Percentiles rank a stretch among this genome's conserved stretches.
Conservation (phyloP, 805 yeast genomes). For the Saccharomycopsis synnaedendra region DNA sequence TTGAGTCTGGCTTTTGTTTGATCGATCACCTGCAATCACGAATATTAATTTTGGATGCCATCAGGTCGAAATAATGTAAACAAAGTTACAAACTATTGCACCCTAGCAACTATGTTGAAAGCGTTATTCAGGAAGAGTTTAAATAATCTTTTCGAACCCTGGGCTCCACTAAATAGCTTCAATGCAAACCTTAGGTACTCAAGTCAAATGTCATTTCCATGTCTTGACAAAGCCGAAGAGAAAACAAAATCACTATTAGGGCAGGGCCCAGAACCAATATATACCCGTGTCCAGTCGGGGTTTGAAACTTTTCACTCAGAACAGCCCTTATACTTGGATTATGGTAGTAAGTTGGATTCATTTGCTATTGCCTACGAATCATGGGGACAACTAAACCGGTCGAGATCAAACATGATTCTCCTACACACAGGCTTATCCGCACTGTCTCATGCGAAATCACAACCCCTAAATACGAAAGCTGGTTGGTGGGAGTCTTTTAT, state of each 20-base stretch:
- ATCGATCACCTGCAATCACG: too few species aligned
- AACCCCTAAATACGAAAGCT: constrained; percentile 47
- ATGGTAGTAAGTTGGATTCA: constrained; percentile 67
- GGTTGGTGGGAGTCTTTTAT: constrained; percentile 98
- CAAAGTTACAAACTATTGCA: too few species aligned
- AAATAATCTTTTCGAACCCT: too few species aligned
- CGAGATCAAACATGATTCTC: constrained; percentile 60
- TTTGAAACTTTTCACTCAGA: constrained; percentile 44
- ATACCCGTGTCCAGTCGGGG: constrained; percentile 58
- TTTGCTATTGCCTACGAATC: constrained; percentile 85
- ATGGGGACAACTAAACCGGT: constrained; percentile 68
- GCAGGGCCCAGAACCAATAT: constrained; percentile 80
- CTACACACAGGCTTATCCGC: constrained; percentile 90
- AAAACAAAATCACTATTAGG: constrained; percentile 22
- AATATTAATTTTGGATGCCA: too few species aligned
- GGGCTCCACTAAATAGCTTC: background rate
- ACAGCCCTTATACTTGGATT: constrained; percentile 61
- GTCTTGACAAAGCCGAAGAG: constrained; percentile 47
- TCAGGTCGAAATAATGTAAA: too few species aligned
- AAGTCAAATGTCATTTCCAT: constrained; percentile 54
- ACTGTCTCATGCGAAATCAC: constrained; percentile 87
- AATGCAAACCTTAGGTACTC: background rate
- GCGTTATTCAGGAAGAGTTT: too few species aligned
- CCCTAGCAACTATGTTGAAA: too few species aligned
- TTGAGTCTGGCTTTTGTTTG: too few species aligned